Percentiles rank a stretch among this genome's conserved stretches.
Conservation (phyloP, 108 stramenopile species). For the Conticribra guillardii region DNA sequence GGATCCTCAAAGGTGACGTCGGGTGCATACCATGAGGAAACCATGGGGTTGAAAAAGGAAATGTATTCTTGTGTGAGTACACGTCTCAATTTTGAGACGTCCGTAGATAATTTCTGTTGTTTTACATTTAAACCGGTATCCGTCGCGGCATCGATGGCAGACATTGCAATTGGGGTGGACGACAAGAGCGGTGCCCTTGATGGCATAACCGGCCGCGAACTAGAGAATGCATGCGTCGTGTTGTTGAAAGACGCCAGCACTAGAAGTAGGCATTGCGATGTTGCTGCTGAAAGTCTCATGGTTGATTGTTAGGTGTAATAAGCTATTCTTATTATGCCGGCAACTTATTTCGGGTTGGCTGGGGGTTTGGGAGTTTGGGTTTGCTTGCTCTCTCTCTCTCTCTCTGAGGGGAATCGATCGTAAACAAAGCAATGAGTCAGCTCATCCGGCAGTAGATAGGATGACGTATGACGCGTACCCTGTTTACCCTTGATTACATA, state of each 20-base stretch:
- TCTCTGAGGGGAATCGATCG: too few species aligned
- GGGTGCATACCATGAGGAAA: slow-evolving; percentile 77
- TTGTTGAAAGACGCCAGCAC: not conserved
- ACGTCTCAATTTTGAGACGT: slow-evolving; percentile 61
- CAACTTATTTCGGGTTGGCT: too few species aligned
- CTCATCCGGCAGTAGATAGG: too few species aligned
- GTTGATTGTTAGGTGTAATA: too few species aligned
- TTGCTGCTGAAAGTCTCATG: not conserved
- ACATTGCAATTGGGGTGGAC: not conserved
- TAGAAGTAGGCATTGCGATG: not conserved
- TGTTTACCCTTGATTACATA: too few species aligned
- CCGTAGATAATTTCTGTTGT: slow-evolving; percentile 18
- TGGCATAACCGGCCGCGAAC: not conserved
- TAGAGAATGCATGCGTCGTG: not conserved
- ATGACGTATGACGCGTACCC: too few species aligned
- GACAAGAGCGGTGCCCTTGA: not conserved
- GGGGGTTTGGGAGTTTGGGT: too few species aligned
- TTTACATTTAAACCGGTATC: not conserved
- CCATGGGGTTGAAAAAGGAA: slow-evolving; percentile 94
- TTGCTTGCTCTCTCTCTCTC: too few species aligned
- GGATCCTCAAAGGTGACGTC: slow-evolving; percentile 88
- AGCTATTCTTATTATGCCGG: too few species aligned
- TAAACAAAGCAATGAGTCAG: too few species aligned
- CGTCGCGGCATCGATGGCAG: not conserved
- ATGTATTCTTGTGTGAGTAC: slow-evolving; percentile 85